These are phyloP conservation scores for Colletotrichum sp. DNA, from an alignment of 2,329 filamentous ascomycete genomes.

Conservation along the genomic window DNA sequence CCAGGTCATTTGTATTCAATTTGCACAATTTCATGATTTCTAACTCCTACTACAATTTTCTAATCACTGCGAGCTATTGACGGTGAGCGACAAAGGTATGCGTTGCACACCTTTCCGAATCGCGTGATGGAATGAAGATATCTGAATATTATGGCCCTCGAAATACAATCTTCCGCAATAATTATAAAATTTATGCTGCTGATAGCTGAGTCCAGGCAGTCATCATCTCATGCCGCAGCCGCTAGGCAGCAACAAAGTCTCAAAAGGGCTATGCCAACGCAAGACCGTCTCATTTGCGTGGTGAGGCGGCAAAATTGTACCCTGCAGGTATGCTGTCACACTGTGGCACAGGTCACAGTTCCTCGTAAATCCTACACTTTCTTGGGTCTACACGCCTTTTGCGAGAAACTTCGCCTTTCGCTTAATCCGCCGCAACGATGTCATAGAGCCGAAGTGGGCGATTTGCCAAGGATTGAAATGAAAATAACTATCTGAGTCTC, in stretches of 20 bases:
- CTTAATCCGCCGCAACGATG: not conserved
- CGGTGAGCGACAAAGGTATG: fast-evolving
- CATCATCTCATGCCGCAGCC: not conserved
- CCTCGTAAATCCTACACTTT: not conserved
- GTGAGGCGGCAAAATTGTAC: not conserved
- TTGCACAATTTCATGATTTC: fast-evolving
- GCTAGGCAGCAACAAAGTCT: not conserved
- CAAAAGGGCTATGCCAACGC: not conserved
- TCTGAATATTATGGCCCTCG: not conserved
- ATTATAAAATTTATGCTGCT: fast-evolving
- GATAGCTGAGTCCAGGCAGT: not conserved
- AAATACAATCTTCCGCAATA: not conserved
- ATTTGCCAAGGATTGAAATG: not conserved
- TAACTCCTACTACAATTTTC: no score
- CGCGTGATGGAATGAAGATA: not conserved
- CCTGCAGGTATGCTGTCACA: not conserved
- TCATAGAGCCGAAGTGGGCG: not conserved
- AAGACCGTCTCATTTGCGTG: not conserved
- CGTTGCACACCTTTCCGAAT: not conserved
- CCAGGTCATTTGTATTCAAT: fast-evolving
- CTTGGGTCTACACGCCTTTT: not conserved
- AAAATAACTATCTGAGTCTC: not conserved
- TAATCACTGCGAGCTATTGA: not conserved
- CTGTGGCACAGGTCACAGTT: not conserved
- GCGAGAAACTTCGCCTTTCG: not conserved